phyloP scores from a whole-genome alignment of 75 land plant species.

The Selaginella tamariscina region DNA sequence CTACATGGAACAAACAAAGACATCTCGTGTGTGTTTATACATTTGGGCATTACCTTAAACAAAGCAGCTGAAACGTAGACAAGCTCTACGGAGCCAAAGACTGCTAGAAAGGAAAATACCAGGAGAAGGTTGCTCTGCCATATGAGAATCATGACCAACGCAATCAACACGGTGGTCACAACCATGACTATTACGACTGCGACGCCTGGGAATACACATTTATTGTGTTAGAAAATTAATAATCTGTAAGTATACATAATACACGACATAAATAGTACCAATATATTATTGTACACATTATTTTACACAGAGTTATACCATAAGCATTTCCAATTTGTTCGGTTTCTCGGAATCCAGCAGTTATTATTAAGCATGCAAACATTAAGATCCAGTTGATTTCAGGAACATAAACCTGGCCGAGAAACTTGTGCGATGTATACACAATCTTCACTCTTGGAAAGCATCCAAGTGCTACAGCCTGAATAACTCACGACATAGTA shows the following conservation, averaged over 20 bases:
- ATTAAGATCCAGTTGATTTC: conserved; percentile 11
- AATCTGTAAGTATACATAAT: too few species aligned
- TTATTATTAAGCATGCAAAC: not conserved
- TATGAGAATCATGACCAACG: not conserved
- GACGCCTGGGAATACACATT: not conserved
- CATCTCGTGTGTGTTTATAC: too few species aligned
- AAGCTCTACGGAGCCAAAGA: conserved; percentile 5
- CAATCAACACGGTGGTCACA: not conserved
- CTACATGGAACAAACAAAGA: too few species aligned
- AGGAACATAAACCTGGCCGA: conserved; percentile 4
- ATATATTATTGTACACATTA: not conserved
- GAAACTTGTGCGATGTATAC: conserved; percentile 8
- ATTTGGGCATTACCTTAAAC: too few species aligned
- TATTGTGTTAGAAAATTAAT: not conserved
- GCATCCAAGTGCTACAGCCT: conserved; percentile 10
- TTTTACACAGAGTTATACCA: not conserved
- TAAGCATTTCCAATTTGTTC: conserved; percentile 9
- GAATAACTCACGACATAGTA: too few species aligned
- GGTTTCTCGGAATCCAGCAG: conserved; percentile 7
- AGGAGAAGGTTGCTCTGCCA: conserved; percentile 5
- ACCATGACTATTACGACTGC: conserved; percentile 5
- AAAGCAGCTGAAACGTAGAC: conserved; percentile 3
- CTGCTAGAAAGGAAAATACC: not conserved
- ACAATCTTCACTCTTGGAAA: conserved; percentile 9
- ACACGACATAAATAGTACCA: too few species aligned